These are phyloP conservation scores for Aspergillus viridinutans DNA, from an alignment of 2,329 filamentous ascomycete genomes.

Conservation along the genomic window DNA sequence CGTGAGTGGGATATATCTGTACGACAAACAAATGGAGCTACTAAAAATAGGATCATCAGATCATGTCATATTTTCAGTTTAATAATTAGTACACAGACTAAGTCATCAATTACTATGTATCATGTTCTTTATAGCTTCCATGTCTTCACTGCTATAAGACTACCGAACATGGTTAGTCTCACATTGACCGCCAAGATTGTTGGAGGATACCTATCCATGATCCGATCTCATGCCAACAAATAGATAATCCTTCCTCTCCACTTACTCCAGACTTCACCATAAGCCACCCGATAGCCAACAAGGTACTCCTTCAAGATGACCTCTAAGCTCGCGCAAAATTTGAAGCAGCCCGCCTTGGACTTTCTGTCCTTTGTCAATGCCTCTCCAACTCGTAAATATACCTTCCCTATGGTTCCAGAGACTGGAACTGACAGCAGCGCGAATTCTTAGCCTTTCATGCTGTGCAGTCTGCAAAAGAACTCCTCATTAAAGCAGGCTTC, in stretches of 20 bases:
- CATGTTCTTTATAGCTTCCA: not conserved
- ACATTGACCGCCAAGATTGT: constrained; percentile 3
- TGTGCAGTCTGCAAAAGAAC: constrained; percentile 70
- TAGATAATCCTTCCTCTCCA: not conserved
- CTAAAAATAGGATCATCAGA: not conserved
- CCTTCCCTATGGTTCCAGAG: not conserved
- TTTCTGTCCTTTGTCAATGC: constrained; percentile 92
- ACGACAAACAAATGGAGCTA: not conserved
- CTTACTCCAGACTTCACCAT: constrained; percentile 5
- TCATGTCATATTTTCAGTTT: not conserved
- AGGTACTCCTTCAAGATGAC: constrained; percentile 25
- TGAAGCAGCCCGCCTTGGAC: constrained; percentile 60
- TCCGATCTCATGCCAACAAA: constrained; percentile 10
- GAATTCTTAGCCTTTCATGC: constrained; percentile 77
- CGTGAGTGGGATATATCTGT: not conserved
- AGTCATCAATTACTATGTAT: not conserved
- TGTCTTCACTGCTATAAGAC: not conserved
- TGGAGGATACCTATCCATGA: not conserved
- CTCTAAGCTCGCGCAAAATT: constrained; percentile 22
- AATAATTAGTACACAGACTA: not conserved
- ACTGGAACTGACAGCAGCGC: not conserved
- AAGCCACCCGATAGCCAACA: constrained; percentile 9
- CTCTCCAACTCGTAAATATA: constrained; percentile 76
- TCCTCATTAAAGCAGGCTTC: constrained; percentile 81
- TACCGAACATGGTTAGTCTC: not conserved